Conservation (phyloP, 176 grass and related monocot species). For the Eragrostis curvula region DNA sequence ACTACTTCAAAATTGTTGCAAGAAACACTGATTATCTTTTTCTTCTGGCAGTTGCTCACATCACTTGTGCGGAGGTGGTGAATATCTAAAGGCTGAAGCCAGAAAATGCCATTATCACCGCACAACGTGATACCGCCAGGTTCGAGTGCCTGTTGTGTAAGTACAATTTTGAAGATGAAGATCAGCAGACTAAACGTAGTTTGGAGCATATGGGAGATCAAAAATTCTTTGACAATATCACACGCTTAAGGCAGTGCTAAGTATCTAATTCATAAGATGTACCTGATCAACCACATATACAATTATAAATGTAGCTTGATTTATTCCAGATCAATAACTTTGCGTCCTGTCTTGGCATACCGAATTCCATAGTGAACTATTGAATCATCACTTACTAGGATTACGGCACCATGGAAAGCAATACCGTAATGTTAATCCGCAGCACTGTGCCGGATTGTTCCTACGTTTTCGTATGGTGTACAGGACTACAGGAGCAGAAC, state of each 20-base stretch:
- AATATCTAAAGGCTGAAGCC: constrained; percentile 36
- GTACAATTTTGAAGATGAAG: constrained; percentile 60
- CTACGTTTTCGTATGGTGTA: background rate
- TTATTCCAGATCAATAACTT: constrained; percentile 27
- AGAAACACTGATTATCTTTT: background rate
- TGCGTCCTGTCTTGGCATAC: background rate
- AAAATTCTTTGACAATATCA: background rate
- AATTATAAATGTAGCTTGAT: constrained; percentile 7
- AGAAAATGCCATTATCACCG: background rate
- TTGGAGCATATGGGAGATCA: constrained; percentile 18
- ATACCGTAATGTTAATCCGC: background rate
- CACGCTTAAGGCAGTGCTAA: background rate
- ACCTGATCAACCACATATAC: constrained; percentile 12
- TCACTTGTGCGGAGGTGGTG: constrained; percentile 87
- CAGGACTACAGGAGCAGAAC: background rate
- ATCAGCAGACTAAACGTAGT: constrained; percentile 31
- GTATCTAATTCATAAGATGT: constrained; percentile 32
- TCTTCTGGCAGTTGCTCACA: constrained; percentile 63
- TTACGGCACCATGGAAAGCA: background rate
- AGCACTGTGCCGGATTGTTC: constrained; percentile 2
- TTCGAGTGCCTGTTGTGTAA: constrained; percentile 44
- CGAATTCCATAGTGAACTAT: background rate
- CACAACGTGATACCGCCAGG: background rate
- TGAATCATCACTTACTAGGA: background rate
- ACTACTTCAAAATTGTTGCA: background rate